phyloP scores from a whole-genome alignment of 805 yeast species.

The Kregervanrija fluxuum region DNA sequence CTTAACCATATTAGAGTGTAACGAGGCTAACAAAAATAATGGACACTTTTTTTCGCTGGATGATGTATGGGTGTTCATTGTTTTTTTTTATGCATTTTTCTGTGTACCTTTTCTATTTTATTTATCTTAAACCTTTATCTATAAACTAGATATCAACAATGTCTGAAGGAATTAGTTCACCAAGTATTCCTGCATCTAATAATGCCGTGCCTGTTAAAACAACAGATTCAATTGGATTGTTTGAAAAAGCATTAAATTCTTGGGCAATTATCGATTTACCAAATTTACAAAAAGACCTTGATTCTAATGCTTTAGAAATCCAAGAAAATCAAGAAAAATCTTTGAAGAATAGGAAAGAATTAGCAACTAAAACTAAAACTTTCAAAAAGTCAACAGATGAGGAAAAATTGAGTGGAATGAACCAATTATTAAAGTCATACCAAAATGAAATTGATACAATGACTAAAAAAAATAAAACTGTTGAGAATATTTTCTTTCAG shows the following conservation, averaged over 20 bases:
- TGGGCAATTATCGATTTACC: constrained; percentile 77
- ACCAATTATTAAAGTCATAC: constrained; percentile 63
- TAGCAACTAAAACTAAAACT: constrained; percentile 80
- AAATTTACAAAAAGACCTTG: constrained; percentile 62
- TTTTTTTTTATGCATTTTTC: too few relatives aligned
- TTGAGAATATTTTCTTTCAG: constrained; percentile 68
- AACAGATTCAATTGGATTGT: constrained; percentile 9
- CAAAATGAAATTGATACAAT: constrained; percentile 83
- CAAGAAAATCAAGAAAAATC: constrained; percentile 65
- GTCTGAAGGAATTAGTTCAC: too few relatives aligned
- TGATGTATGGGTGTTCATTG: too few relatives aligned
- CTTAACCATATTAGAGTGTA: too few relatives aligned
- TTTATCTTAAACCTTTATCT: too few relatives aligned
- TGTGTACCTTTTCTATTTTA: too few relatives aligned
- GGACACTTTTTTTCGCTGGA: too few relatives aligned
- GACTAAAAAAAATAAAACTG: constrained; percentile 67
- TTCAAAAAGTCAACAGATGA: constrained; percentile 67
- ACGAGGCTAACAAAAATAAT: too few relatives aligned
- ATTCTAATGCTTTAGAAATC: constrained; percentile 65
- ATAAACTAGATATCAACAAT: too few relatives aligned
- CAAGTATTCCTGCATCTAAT: too few relatives aligned
- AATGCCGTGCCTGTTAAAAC: too few relatives aligned
- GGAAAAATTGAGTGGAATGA: constrained; percentile 59
- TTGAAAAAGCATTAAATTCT: constrained; percentile 54
- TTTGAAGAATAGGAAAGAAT: constrained; percentile 59